These are phyloP conservation scores for Xerocomus nothofagi DNA, from an alignment of 1,284 basidiomycete genomes.

Conservation along the genomic window DNA sequence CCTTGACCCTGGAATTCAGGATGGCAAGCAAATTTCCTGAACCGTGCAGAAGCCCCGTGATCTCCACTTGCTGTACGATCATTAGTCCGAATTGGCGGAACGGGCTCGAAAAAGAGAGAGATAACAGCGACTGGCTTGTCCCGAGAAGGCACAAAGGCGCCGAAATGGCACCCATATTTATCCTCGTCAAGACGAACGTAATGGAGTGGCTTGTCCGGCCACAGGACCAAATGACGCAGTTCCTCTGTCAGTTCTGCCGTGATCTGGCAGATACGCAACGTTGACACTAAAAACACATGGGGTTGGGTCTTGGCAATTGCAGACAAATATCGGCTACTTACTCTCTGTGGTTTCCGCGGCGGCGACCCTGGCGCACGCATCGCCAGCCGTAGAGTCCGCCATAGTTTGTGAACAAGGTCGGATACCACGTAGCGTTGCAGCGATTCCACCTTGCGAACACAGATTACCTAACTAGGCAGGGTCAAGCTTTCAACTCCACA, in stretches of 20 bases:
- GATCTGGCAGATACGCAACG: constrained; percentile 32
- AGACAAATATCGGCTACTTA: constrained; percentile 10
- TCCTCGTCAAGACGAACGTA: constrained; percentile 56
- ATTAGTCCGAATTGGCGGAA: constrained; percentile 34
- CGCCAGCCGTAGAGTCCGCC: constrained; percentile 7
- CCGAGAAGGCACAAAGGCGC: constrained; percentile 44
- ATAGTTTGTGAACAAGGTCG: neutral
- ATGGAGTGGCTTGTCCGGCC: constrained; percentile 51
- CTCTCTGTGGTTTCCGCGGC: constrained; percentile 4
- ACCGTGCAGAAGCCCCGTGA: constrained; percentile 40
- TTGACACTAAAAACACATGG: constrained; percentile 10
- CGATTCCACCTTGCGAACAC: neutral
- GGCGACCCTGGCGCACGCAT: constrained; percentile 2
- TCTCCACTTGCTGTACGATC: constrained; percentile 3
- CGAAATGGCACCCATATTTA: constrained; percentile 49
- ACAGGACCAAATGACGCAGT: constrained; percentile 58
- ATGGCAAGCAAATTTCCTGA: constrained; percentile 62
- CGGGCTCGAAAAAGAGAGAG: constrained; percentile 51
- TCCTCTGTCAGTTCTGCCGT: constrained; percentile 44
- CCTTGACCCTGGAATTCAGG: constrained; percentile 47
- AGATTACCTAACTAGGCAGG: constrained; percentile 8
- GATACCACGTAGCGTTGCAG: neutral
- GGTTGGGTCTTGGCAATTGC: neutral
- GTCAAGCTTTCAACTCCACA: neutral
- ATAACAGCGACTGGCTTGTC: constrained; percentile 48